A percentile compares a stretch with the other conserved stretches of the same genome.
Evolutionary conservation across 306 rosid species (phyloP).

Genomic region (Rosa lucieae): DNA sequence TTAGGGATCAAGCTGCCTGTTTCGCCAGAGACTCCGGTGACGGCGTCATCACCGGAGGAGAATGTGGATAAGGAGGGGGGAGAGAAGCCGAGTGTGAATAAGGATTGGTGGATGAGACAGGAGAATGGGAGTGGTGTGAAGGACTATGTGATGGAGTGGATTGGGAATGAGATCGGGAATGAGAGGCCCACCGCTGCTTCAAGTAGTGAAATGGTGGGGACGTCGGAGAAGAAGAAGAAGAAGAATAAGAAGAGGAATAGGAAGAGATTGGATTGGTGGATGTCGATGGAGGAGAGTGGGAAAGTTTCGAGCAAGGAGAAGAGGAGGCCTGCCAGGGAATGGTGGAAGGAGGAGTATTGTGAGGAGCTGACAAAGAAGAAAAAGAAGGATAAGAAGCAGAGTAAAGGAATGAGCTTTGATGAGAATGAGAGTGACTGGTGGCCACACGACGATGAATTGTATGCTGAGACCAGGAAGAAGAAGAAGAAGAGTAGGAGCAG

Average conservation of each 20-base stretch:
- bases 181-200: constrained; percentile 51
- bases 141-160: constrained; percentile 95
- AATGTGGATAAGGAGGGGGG: constrained; percentile 39
- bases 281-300: constrained; percentile 61
- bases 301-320: constrained; percentile 47
- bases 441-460: constrained; percentile 57
- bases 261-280: constrained; percentile 91
- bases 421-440: constrained; percentile 56
- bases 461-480: constrained; percentile 54
- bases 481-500: constrained; percentile 43
- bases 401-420: constrained; percentile 42
- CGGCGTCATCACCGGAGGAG: constrained; percentile 26
- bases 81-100: constrained; percentile 39
- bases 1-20: constrained; percentile 17
- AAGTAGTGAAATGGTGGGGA: constrained; percentile 26
- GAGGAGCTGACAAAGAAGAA: constrained; percentile 64
- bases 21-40: constrained; percentile 14
- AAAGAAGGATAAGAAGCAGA: constrained; percentile 52
- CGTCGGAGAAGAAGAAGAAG: constrained; percentile 32
- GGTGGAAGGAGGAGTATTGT: constrained; percentile 93
- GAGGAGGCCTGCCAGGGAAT: constrained; percentile 81
- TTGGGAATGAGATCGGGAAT: constrained; percentile 70
- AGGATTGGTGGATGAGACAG: constrained; percentile 80
- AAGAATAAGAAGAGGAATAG: constrained; percentile 35
- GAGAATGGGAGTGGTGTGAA: constrained; percentile 55